Conservation (phyloP, 495 filamentous ascomycete genomes). For the Annulohypoxylon nitens region DNA sequence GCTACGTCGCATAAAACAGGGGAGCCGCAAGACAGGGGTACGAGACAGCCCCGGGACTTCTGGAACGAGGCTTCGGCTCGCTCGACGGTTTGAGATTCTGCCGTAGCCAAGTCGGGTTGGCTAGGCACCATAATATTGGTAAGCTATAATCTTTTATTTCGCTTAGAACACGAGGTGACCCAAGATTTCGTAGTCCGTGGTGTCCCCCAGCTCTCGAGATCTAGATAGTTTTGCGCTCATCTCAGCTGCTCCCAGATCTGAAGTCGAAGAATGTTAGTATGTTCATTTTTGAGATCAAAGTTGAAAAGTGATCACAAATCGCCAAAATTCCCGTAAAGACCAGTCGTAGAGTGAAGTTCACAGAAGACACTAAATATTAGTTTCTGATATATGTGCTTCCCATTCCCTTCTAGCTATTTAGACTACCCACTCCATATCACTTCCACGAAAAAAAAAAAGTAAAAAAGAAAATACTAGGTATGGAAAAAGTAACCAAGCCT, state of each 20-base stretch:
- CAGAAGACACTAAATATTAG: constrained; percentile 14
- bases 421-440: constrained; percentile 41
- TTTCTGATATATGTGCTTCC: constrained; percentile 45
- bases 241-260: not conserved
- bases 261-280: not conserved
- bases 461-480: constrained; percentile 24
- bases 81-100: constrained; percentile 25
- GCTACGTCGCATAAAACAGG: constrained; percentile 28
- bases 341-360: not conserved
- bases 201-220: constrained; percentile 12
- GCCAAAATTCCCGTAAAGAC: not conserved
- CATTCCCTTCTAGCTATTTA: constrained; percentile 46
- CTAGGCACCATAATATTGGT: not conserved
- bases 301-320: not conserved
- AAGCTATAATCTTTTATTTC: constrained; percentile 14
- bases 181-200: constrained; percentile 13
- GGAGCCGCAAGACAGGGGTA: constrained; percentile 40
- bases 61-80: constrained; percentile 15
- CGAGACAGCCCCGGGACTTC: constrained; percentile 22
- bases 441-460: constrained; percentile 31
- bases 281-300: not conserved
- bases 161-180: constrained; percentile 5
- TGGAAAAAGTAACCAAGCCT: constrained; percentile 36
- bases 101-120: not conserved
- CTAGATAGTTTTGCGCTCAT: not conserved